Percentiles rank a stretch among this genome's conserved stretches.
These are phyloP conservation scores for Blakeslea trispora DNA, from an alignment of 371 early-diverging fungal species.

Conservation along the genomic window DNA sequence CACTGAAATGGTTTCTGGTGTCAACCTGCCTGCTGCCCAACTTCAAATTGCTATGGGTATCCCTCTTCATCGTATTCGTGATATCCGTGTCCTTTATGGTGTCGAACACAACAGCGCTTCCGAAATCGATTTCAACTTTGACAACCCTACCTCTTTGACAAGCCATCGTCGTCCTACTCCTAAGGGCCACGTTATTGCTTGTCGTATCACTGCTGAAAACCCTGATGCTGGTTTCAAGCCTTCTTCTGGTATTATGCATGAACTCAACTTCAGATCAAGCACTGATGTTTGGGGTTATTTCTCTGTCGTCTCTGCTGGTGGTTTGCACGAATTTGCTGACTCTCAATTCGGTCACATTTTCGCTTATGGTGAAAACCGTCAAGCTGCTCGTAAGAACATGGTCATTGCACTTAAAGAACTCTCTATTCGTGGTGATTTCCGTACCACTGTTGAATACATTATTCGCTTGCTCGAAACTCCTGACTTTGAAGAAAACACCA, in stretches of 20 bases:
- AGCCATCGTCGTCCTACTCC: conserved; percentile 91
- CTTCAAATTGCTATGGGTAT: conserved; percentile 98
- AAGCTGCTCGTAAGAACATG: conserved; percentile 93
- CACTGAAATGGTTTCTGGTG: conserved; percentile 98
- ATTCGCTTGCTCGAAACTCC: conserved; percentile 91
- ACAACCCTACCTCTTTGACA: conserved; percentile 69
- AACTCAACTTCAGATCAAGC: conserved; percentile 93
- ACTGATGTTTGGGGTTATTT: conserved; percentile 99
- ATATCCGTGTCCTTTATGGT: conserved; percentile 95
- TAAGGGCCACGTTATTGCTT: conserved; percentile 97
- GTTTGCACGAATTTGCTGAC: conserved; percentile 98
- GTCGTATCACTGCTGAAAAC: conserved; percentile 99
- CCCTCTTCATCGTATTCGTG: conserved; percentile 90
- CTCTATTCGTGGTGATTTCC: conserved; percentile 98
- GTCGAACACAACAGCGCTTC: conserved; percentile 77
- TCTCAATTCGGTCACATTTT: conserved; percentile 99
- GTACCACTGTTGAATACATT: conserved; percentile 97
- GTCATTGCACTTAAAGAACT: conserved; percentile 96
- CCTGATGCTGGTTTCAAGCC: conserved; percentile 99
- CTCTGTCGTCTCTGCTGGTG: conserved; percentile 92
- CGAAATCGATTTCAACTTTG: conserved; percentile 94
- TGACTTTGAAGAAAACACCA: conserved; percentile 86
- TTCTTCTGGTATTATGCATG: conserved; percentile 92
- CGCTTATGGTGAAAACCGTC: conserved; percentile 94
- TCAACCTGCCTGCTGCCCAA: conserved; percentile 97